These are phyloP conservation scores for Didymella lethalis DNA, from an alignment of 2,329 filamentous ascomycete genomes.

Conservation along the genomic window DNA sequence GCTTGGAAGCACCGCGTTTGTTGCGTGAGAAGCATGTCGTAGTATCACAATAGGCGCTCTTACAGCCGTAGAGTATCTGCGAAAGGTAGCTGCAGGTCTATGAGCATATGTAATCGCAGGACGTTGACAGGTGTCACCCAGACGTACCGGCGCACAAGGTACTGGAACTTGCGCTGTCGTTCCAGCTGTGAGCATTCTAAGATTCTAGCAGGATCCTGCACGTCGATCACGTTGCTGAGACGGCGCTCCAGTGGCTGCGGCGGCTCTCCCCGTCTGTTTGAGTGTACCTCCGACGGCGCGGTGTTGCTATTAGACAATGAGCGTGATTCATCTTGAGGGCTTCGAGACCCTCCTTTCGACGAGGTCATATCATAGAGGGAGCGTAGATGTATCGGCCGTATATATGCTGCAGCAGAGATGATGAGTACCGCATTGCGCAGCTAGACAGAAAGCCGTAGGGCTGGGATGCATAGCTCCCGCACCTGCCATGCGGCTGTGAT, in stretches of 20 bases:
- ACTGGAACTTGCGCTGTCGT: conserved; percentile 43
- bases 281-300: background rate
- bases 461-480: conserved; percentile 20
- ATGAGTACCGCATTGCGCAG: conserved; percentile 21
- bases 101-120: conserved; percentile 1
- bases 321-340: conserved; percentile 17
- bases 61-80: conserved; percentile 85
- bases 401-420: conserved; percentile 8
- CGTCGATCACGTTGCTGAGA: conserved; percentile 28
- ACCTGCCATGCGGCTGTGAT: conserved; percentile 26
- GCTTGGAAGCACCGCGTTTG: conserved; percentile 70
- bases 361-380: conserved; percentile 39
- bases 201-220: conserved; percentile 38
- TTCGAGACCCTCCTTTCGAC: conserved; percentile 19
- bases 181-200: conserved; percentile 41
- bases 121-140: conserved; percentile 6
- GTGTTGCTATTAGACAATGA: background rate
- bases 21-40: conserved; percentile 83
- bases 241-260: conserved; percentile 2
- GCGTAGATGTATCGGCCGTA: conserved; percentile 1
- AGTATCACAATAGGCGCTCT: conserved; percentile 71
- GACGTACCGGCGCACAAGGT: conserved; percentile 42
- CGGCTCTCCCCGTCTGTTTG: conserved; percentile 1
- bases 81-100: conserved; percentile 69
- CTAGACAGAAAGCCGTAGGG: conserved; percentile 18